Evolutionary conservation across 2,329 filamentous ascomycete species (phyloP), one percentile per base, ranked within the genome.

Genomic region (Oidium heveae): DNA sequence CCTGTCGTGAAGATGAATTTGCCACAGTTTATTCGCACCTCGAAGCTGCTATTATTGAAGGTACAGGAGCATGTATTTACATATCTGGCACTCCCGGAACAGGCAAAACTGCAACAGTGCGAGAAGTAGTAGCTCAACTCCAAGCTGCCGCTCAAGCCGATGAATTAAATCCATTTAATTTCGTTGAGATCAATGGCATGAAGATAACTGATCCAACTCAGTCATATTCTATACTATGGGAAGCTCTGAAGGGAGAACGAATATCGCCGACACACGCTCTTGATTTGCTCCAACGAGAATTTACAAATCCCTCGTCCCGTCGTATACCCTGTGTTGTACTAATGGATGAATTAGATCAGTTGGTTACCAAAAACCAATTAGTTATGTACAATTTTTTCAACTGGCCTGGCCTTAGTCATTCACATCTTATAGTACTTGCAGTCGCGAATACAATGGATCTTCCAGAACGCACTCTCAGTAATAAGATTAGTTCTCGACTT

Each of bases 381-480:
- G 91, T 98, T 68, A 98, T 98, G 91, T 98, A 98, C 71, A 98
- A 98, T 68, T 98, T 98, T 68, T 98, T 98, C 75, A 98, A 98
- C 65, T 98, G 91, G 91, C 91, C 91, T 4, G 84, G 86, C 12
- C 72, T 96, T 54, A 78, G 85, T 52, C 88, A 98, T 67, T 94
- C 86, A 54, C 79, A 88, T 52, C 74, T 98, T 47, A 95, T 98
- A 66, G 93, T 98, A 7, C 77, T 98, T 7, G 93, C 93, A 12
- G 91, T 98, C 18, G 93, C 91, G 54, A 98, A 98, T 67, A 98
- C 91, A 24, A 98, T 98, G 91, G 91, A 98, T 69, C 70, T 98
- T 56, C 91, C 91, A 0, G 91, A 98, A 68, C 76, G 91, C 64
- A 98, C 91, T 0, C 73, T 98, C 39, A 94, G 86, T 68, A 98